phyloP scores from a whole-genome alignment of 2,329 filamentous ascomycete species.

The Colletotrichum sublineola region DNA sequence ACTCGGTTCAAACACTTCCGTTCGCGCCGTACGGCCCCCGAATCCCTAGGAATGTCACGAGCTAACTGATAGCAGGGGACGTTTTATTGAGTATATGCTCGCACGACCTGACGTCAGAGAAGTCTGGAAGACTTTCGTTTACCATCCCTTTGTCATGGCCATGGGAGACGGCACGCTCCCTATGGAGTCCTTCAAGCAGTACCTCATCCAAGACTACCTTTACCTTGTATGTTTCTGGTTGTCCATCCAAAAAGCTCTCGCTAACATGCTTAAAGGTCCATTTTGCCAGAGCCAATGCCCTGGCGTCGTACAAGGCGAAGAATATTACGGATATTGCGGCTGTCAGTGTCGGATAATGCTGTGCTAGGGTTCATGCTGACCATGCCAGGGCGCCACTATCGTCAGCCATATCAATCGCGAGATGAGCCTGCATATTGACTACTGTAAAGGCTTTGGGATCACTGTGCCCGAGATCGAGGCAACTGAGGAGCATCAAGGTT shows the following conservation, averaged over 20 bases:
- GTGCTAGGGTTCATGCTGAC: conserved; percentile 44
- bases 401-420: conserved; percentile 84
- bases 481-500: conserved; percentile 81
- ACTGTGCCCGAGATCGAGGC: conserved; percentile 78
- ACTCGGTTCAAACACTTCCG: conserved; percentile 76
- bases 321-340: conserved; percentile 78
- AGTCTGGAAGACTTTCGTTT: conserved; percentile 81
- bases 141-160: conserved; percentile 85
- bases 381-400: conserved; percentile 71
- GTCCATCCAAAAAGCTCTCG: not conserved
- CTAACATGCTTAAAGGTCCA: conserved; percentile 70
- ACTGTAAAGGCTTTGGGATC: conserved; percentile 86
- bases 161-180: conserved; percentile 83
- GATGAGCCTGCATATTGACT: conserved; percentile 83
- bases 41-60: not conserved
- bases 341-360: conserved; percentile 58
- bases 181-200: conserved; percentile 84
- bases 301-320: conserved; percentile 88
- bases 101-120: conserved; percentile 78
- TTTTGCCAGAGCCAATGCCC: conserved; percentile 87
- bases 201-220: conserved; percentile 92
- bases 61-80: conserved; percentile 64
- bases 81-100: conserved; percentile 87
- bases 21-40: conserved; percentile 69
- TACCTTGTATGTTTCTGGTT: conserved; percentile 73